A percentile compares a stretch with the other conserved stretches of the same genome.
Evolutionary conservation across 164 flowering plant genomes (phyloP).

Genomic region (Magnolia changhungtana): DNA sequence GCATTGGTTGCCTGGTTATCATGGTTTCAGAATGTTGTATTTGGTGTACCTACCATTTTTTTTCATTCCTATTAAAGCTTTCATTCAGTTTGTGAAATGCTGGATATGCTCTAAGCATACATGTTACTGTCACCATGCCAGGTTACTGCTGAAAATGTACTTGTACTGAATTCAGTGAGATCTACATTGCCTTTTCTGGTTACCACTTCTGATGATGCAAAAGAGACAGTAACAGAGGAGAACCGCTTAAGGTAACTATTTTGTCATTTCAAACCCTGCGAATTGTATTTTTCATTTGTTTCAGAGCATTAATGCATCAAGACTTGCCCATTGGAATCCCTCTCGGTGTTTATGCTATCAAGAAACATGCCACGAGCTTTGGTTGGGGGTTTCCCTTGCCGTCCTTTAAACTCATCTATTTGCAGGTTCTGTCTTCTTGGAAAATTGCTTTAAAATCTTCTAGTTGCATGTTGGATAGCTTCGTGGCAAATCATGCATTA

Average conservation of each 20-base stretch:
- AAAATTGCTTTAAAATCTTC: background rate
- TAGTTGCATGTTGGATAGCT: background rate
- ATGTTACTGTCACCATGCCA: constrained; percentile 21
- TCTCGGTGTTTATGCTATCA: too few species aligned
- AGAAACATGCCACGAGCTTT: too few species aligned
- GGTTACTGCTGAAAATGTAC: constrained; percentile 84
- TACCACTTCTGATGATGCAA: constrained; percentile 75
- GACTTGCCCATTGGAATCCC: too few species aligned
- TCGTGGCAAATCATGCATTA: background rate
- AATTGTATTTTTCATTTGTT: background rate
- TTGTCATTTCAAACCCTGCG: background rate
- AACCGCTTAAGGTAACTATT: constrained; percentile 68
- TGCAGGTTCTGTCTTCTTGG: background rate
- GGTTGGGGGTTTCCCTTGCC: too few species aligned
- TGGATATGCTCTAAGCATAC: background rate
- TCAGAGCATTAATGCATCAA: background rate
- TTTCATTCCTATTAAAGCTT: background rate
- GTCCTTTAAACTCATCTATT: too few species aligned
- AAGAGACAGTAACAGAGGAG: constrained; percentile 73
- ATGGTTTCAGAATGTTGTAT: background rate
- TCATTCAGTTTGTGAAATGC: background rate
- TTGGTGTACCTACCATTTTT: background rate
- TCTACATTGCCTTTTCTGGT: constrained; percentile 81
- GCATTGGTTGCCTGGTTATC: background rate
- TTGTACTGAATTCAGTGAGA: constrained; percentile 71